These are phyloP conservation scores for Petrea volubilis DNA, from an alignment of 257 asterid species.

Conservation along the genomic window DNA sequence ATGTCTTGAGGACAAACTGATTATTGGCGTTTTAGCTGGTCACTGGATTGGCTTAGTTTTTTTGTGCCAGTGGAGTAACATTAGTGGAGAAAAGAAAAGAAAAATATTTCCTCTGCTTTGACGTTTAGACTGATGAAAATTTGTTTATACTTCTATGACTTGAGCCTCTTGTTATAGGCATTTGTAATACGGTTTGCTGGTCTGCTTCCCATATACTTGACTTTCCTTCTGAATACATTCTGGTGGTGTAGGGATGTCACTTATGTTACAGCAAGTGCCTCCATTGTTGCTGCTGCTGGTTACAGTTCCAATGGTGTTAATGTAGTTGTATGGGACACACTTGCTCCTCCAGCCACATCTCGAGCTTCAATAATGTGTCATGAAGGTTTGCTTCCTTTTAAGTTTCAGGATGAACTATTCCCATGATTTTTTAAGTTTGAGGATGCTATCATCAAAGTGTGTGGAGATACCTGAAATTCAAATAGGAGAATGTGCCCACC, in stretches of 20 bases:
- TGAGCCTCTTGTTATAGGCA: conserved; percentile 15
- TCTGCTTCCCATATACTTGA: neutral
- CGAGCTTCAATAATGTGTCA: conserved; percentile 99
- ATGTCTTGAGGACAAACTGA: neutral
- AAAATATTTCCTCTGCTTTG: neutral
- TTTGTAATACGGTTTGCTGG: conserved; percentile 10
- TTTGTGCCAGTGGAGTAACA: neutral
- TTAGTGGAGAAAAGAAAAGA: too few species aligned
- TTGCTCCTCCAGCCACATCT: conserved; percentile 92
- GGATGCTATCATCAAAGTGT: neutral
- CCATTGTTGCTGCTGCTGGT: conserved; percentile 96
- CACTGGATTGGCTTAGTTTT: neutral
- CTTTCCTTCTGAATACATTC: conserved; percentile 18
- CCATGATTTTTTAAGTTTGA: conserved; percentile 8
- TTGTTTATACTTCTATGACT: neutral
- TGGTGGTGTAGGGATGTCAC: conserved; percentile 75
- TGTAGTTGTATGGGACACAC: conserved; percentile 98
- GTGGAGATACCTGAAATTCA: neutral
- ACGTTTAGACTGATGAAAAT: conserved; percentile 8
- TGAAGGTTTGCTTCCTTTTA: conserved; percentile 68
- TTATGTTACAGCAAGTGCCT: conserved; percentile 91
- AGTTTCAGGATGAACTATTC: conserved; percentile 17
- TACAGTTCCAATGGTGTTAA: conserved; percentile 85
- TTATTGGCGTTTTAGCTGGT: conserved; percentile 12
- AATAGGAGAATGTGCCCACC: neutral